Base-by-base conservation (phyloP, 495 filamentous ascomycete genomes). In the Podospora sp. region DNA sequence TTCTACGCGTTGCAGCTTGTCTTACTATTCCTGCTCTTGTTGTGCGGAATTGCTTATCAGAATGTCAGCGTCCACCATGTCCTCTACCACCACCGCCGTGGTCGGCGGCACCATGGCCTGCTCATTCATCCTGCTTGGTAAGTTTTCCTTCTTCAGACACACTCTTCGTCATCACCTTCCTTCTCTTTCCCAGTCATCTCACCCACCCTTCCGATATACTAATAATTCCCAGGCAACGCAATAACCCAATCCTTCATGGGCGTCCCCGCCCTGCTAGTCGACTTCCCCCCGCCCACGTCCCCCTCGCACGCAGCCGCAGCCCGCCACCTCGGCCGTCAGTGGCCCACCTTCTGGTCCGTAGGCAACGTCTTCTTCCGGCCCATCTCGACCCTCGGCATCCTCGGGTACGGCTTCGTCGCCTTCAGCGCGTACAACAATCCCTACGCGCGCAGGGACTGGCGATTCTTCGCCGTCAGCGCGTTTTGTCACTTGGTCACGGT, bases 211-310 rank as follows among this genome's bases (percentile, higher is more conserved):
- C n/a, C n/a, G n/a, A n/a, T n/a, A n/a, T n/a, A n/a, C n/a, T n/a
- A n/a, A n/a, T 4, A 8, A 7, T 25, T 9, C 9, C 27, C 62
- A 84, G 81, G 81, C 20, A 84, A 84, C 71, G 82, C 81, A 6
- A 79, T 84, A 58, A 83, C 82, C 8, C 80, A 84, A 74, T 83
- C 81, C 49, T 82, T 80, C 73, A 84, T 83, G 81, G 80, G 79
- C 26, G 76, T 83, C 35, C 82, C 81, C 4, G 81, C 81, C 20
- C 72, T 82, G 14, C 74, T 84, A 20, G 74, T 82, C 55, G 76
- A 82, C 72, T 84, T 83, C 73, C 82, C 82, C 21, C 59, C 70
- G 8, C 74, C 80, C 16, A 72, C 75, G 2, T 76, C 78, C 14
- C 73, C 79, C 0, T 70, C 76, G 0, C 78, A 83, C 68, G 65